Conservation (phyloP, 78 protist genomes). For the Dictyostelium purpureum region DNA sequence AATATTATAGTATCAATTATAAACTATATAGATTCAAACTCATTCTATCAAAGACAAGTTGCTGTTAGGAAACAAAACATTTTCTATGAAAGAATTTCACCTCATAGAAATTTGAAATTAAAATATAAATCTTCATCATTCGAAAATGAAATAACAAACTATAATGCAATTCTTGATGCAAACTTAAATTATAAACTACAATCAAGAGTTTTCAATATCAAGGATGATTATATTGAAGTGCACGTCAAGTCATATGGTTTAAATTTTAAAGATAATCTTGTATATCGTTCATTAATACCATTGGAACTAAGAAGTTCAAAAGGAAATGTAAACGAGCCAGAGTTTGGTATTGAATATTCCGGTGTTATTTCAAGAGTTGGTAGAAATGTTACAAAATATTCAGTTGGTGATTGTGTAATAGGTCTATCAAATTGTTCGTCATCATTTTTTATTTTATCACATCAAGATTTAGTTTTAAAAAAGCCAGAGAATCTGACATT, state of each 20-base stretch:
- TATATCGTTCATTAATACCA: too few relatives aligned
- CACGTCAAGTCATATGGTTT: constrained; percentile 37
- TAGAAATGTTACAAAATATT: not conserved
- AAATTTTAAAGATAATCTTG: constrained; percentile 34
- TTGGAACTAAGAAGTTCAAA: too few relatives aligned
- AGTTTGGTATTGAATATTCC: not conserved
- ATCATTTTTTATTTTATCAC: not conserved
- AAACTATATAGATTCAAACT: not conserved
- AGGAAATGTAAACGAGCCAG: not conserved
- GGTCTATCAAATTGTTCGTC: not conserved
- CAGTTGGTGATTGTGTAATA: not conserved
- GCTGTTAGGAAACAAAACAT: too few relatives aligned
- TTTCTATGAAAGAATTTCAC: too few relatives aligned
- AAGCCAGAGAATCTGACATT: not conserved
- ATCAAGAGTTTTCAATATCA: not conserved
- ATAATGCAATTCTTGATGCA: not conserved
- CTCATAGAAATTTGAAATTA: too few relatives aligned
- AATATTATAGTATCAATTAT: too few relatives aligned
- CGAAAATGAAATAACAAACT: not conserved
- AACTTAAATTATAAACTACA: not conserved
- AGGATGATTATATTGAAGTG: constrained; percentile 18
- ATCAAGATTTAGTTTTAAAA: not conserved
- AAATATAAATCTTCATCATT: not conserved
- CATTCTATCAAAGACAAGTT: too few relatives aligned
- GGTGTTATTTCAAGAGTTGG: constrained; percentile 17